Evolutionary conservation across 2,329 filamentous ascomycete species (phyloP).

Genomic region (Phyllosticta citriasiana): DNA sequence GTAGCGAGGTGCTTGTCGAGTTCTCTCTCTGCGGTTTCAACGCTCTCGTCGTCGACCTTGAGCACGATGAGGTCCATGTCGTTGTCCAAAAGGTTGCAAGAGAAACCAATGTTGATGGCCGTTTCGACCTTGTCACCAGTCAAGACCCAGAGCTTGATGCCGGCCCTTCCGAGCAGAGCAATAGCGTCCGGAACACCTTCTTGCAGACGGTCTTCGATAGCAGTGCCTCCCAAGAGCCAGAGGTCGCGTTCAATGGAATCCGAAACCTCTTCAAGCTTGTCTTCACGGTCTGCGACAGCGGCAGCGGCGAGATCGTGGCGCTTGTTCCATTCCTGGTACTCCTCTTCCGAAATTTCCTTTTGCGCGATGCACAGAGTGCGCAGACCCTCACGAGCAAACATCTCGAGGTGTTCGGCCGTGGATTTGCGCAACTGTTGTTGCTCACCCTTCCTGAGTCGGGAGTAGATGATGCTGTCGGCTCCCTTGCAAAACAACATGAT

Average conservation of each 20-base stretch:
- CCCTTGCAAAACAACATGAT: conserved; percentile 96
- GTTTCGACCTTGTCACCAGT: conserved; percentile 99
- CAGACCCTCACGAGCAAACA: conserved; percentile 92
- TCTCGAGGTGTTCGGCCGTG: conserved; percentile 89
- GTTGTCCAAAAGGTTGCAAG: conserved; percentile 93
- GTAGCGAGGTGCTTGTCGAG: conserved; percentile 61
- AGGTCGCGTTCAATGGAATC: conserved; percentile 87
- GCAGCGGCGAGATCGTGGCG: conserved; percentile 82
- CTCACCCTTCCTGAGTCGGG: conserved; percentile 72
- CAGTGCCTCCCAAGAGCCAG: conserved; percentile 80
- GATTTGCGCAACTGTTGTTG: conserved; percentile 72
- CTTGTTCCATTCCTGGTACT: conserved; percentile 76
- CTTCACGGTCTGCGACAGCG: conserved; percentile 75
- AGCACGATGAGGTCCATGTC: conserved; percentile 94
- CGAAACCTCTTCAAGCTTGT: conserved; percentile 82
- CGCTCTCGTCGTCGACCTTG: conserved; percentile 67
- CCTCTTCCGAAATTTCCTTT: conserved; percentile 65
- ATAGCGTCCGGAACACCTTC: conserved; percentile 97
- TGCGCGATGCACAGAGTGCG: conserved; percentile 91
- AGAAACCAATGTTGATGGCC: conserved; percentile 99
- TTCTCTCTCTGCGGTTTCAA: conserved; percentile 55
- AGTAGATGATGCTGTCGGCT: conserved; percentile 94
- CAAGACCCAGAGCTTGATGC: conserved; percentile 97
- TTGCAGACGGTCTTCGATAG: conserved; percentile 93
- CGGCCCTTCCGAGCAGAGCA: conserved; percentile 76